Percentiles rank a stretch among this genome's conserved stretches.
These are phyloP conservation scores for Acanthochlamys bracteata DNA, from an alignment of 106 monocot species.

Conservation along the genomic window DNA sequence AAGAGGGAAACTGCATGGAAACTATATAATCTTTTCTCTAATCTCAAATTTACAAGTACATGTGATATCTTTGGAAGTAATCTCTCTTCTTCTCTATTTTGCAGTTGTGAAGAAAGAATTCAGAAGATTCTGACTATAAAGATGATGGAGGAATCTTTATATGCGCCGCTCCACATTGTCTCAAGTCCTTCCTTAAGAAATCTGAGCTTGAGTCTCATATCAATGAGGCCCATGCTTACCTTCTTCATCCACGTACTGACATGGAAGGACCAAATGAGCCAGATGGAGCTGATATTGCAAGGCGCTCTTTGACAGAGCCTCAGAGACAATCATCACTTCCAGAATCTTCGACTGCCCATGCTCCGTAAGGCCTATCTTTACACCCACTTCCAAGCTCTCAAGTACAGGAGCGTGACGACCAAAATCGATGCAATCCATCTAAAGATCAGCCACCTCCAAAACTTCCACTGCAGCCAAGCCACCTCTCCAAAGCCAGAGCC, in stretches of 20 bases:
- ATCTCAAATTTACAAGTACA: not conserved
- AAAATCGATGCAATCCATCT: conserved; percentile 28
- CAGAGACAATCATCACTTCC: conserved; percentile 46
- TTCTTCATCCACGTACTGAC: conserved; percentile 39
- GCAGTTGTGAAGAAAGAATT: conserved; percentile 92
- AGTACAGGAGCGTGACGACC: conserved; percentile 50
- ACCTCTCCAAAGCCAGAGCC: conserved; percentile 22
- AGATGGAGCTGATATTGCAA: conserved; percentile 26
- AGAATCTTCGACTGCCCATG: conserved; percentile 69
- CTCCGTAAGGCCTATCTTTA: conserved; percentile 44
- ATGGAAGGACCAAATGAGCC: conserved; percentile 40
- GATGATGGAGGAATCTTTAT: conserved; percentile 91
- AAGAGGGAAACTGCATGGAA: not conserved
- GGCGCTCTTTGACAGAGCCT: conserved; percentile 31
- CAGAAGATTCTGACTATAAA: conserved; percentile 94
- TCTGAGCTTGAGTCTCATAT: conserved; percentile 67
- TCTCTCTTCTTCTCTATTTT: conserved; percentile 8
- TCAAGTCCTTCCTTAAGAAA: conserved; percentile 80
- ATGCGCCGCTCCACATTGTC: conserved; percentile 89
- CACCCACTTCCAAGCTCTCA: conserved; percentile 56
- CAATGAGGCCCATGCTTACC: conserved; percentile 52
- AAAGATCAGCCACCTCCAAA: conserved; percentile 45
- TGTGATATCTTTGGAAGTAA: not conserved
- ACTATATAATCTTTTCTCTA: not conserved
- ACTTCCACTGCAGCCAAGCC: conserved; percentile 29